Conservation (phyloP, 73 alveolate genomes). For the Stentor roeselii region DNA sequence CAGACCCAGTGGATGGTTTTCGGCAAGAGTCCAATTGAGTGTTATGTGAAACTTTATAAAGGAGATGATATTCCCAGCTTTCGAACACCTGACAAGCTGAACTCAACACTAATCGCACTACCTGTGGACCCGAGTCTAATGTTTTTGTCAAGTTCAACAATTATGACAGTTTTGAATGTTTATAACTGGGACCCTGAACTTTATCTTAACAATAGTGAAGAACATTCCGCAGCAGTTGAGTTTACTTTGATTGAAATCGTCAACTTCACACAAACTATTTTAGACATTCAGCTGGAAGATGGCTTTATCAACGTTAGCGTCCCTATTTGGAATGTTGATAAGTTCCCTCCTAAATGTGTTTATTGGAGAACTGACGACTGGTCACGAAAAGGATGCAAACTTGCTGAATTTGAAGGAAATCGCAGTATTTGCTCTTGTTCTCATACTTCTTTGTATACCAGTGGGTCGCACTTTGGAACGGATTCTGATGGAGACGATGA, state of each 20-base stretch:
- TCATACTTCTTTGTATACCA: constrained; percentile 14
- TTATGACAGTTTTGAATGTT: background rate
- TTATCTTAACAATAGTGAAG: background rate
- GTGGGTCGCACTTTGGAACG: background rate
- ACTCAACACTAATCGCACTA: background rate
- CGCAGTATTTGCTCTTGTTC: background rate
- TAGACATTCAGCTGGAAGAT: too few species aligned
- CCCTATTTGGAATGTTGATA: background rate
- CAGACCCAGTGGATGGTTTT: background rate
- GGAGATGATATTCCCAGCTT: background rate
- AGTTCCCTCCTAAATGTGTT: background rate
- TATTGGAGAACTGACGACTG: background rate
- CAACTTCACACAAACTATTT: background rate
- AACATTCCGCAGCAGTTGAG: background rate
- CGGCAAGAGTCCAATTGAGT: background rate
- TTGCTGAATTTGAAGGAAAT: background rate
- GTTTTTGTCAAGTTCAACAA: background rate
- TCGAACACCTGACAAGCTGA: background rate
- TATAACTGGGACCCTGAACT: background rate
- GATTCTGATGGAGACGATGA: background rate
- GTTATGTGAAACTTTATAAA: background rate
- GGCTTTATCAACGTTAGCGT: background rate
- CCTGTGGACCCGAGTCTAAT: background rate
- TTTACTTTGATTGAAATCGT: background rate
- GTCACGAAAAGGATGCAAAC: background rate